Percentiles rank a stretch among this genome's conserved stretches.
phyloP scores from a whole-genome alignment of 768 basidiomycete genomes.

The Termitomyces eurrhizus region DNA sequence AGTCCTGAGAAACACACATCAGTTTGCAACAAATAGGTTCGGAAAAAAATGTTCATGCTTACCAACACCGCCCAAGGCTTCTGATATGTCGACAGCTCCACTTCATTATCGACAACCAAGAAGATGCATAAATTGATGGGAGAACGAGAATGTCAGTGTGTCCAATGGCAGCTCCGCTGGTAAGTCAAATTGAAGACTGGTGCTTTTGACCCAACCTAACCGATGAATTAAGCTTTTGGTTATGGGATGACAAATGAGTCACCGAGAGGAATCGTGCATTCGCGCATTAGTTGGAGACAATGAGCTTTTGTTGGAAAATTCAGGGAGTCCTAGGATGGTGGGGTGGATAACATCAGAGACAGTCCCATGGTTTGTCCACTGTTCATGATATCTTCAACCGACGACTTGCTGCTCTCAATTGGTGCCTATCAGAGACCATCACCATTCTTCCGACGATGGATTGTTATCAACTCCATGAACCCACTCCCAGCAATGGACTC shows the following conservation, averaged over 20 bases:
- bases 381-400: neutral
- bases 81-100: neutral
- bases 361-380: neutral
- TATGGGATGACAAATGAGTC: neutral
- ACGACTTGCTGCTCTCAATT: neutral
- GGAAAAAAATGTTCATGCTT: neutral
- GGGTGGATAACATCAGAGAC: neutral
- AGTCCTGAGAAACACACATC: neutral
- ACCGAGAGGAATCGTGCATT: neutral
- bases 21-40: neutral
- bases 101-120: no score
- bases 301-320: neutral
- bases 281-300: no score
- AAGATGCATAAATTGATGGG: no score
- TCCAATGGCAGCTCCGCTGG: neutral
- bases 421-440: neutral
- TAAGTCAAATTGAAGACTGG: no score
- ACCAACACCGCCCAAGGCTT: neutral
- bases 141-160: neutral
- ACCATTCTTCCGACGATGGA: neutral
- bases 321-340: no score
- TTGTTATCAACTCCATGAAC: neutral
- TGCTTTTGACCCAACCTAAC: neutral
- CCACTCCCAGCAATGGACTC: neutral
- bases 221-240: neutral